Conservation (phyloP, 2,329 filamentous ascomycete genomes). For the Pyrenophora teres region DNA sequence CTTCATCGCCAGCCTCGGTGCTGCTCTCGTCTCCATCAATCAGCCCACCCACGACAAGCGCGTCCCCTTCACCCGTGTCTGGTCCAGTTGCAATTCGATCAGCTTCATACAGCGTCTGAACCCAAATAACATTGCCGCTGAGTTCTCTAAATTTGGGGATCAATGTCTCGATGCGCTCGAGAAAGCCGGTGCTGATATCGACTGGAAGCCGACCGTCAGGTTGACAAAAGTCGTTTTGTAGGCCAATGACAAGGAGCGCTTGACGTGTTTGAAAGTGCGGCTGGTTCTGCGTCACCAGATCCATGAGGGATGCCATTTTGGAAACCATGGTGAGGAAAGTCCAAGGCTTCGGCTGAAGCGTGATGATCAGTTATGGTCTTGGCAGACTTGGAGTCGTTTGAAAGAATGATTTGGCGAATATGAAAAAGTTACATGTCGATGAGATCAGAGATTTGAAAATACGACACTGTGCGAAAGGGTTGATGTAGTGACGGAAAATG, state of each 20-base stretch:
- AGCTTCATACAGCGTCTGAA: constrained; percentile 74
- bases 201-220: constrained; percentile 70
- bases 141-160: constrained; percentile 72
- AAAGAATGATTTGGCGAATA: too few species aligned
- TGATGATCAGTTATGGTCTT: constrained; percentile 3
- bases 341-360: constrained; percentile 1
- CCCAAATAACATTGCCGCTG: constrained; percentile 78
- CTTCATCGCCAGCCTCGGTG: constrained; percentile 43
- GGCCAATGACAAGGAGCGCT: constrained; percentile 81
- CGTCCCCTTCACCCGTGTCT: constrained; percentile 54
- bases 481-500: too few species aligned
- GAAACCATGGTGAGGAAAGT: constrained; percentile 14
- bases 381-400: neutral
- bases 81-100: constrained; percentile 61
- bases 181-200: constrained; percentile 65
- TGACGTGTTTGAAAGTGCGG: constrained; percentile 63
- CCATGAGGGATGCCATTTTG: constrained; percentile 50
- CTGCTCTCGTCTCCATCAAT: constrained; percentile 42
- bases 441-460: too few species aligned
- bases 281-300: constrained; percentile 52
- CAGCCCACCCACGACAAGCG: constrained; percentile 49
- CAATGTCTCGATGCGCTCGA: constrained; percentile 69
- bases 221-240: constrained; percentile 87
- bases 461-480: too few species aligned
- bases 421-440: too few species aligned